These are phyloP conservation scores for Saprolegnia diclina DNA, from an alignment of 352 stramenopile species.

Conservation along the genomic window DNA sequence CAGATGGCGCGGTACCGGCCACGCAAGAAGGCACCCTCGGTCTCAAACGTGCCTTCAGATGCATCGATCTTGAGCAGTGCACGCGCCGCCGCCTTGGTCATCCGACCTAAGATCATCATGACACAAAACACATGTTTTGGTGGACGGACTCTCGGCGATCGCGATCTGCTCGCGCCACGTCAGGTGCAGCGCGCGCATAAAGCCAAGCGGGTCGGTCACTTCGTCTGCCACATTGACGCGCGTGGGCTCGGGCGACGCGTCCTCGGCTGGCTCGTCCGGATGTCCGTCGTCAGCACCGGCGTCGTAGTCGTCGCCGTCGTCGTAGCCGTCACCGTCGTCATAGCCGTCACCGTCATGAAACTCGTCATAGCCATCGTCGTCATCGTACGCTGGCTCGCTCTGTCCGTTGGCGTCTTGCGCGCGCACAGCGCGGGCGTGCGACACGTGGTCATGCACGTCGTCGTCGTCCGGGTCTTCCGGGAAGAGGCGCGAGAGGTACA, in stretches of 20 bases:
- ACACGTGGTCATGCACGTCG: background rate
- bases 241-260: background rate
- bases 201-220: constrained; percentile 9
- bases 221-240: constrained; percentile 5
- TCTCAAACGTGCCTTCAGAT: background rate
- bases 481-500: constrained; percentile 21
- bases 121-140: no score
- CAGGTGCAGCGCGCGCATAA: constrained; percentile 14
- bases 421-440: background rate
- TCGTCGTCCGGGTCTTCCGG: background rate
- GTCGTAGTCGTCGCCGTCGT: background rate
- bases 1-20: constrained; percentile 12
- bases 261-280: background rate
- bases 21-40: constrained; percentile 8
- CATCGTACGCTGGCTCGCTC: background rate
- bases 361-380: background rate
- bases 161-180: constrained; percentile 24
- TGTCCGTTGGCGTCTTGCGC: background rate
- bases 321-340: background rate
- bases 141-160: background rate
- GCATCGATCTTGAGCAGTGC: constrained; percentile 10
- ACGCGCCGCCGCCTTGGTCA: constrained; percentile 5
- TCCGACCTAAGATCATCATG: background rate
- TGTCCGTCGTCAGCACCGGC: background rate
- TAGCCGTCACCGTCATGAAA: background rate